These are phyloP conservation scores for Cantharellus cinnabarinus DNA, from an alignment of 768 basidiomycete species.

Conservation along the genomic window DNA sequence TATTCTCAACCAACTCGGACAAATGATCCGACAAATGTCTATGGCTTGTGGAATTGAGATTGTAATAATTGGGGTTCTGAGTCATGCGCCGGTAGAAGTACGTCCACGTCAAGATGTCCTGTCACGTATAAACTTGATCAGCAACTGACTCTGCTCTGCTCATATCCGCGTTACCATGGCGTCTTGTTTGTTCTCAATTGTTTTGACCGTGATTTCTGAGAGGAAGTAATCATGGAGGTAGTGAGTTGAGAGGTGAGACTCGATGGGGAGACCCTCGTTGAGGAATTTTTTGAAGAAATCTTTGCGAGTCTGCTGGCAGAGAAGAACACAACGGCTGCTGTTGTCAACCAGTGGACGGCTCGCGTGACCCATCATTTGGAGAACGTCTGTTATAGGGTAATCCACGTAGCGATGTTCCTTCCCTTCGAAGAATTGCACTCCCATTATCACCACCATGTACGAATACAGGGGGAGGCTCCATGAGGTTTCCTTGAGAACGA, in stretches of 20 bases:
- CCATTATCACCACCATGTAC: conserved; percentile 99
- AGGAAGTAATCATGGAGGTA: conserved; percentile 92
- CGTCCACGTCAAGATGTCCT: conserved; percentile 97
- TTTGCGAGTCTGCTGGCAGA: conserved; percentile 95
- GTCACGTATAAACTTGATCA: background rate
- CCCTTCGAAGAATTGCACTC: conserved; percentile 92
- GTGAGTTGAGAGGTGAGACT: conserved; percentile 81
- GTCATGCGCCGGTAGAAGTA: conserved; percentile 96
- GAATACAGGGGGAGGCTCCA: conserved; percentile 89
- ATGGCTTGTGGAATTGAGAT: conserved; percentile 85
- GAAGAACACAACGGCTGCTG: conserved; percentile 80
- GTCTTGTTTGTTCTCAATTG: conserved; percentile 98
- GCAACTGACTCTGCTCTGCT: background rate
- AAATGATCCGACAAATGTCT: conserved; percentile 90
- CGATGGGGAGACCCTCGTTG: conserved; percentile 90
- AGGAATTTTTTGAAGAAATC: conserved; percentile 99
- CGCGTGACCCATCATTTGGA: conserved; percentile 99
- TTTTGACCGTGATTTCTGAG: conserved; percentile 94
- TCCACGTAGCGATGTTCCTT: conserved; percentile 96
- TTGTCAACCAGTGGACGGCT: conserved; percentile 80
- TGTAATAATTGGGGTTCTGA: conserved; percentile 92
- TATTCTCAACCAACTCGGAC: conserved; percentile 88
- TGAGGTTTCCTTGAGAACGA: conserved; percentile 52
- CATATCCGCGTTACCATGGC: conserved; percentile 42
- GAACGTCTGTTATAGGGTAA: conserved; percentile 93